Evolutionary conservation across 2,329 filamentous ascomycete genomes (phyloP), one percentile per base, ranked within the genome.

Genomic region (Claviceps fusiformis): DNA sequence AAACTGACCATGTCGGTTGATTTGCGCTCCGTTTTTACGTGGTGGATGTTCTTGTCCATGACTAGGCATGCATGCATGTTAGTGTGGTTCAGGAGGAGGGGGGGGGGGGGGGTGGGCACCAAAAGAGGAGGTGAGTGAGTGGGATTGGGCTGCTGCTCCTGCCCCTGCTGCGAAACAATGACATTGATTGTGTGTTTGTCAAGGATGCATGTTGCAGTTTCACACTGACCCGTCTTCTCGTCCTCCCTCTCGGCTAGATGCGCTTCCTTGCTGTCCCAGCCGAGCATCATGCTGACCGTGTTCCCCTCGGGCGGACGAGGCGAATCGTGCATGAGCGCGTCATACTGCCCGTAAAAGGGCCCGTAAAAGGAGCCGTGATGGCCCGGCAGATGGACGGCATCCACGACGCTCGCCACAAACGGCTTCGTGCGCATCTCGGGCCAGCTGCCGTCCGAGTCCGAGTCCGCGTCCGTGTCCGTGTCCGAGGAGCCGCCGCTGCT

Each of bases 231-330:
- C 54, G 64, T 68, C 10, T 62, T 68, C 10, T 62, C 64, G 17
- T 62, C 61, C 29, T 62, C 66, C 35, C 63, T 65, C 54, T 70
- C 61, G 17, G 65, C 62, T 37, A 69, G 45, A 59, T 73, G 71
- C 24, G 66, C 70, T 44, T 69, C 68, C 58, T 64, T 69, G 57
- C 65, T 69, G 19, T 73, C 69, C 71, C 71, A 73, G 5, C 71
- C 71, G 43, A 72, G 56, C 29, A 73, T 56, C 56, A 70, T 59
- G 54, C 65, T 61, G 15, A 64, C 67, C 13, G 67, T 65, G 37
- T 61, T 62, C 3, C 64, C 67, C 50, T 64, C 61, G 29, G 66
- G 61, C 11, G 62, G 59, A 17, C 62, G 60, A 19, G 64, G 64
- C 35, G 63, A 61, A 3, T 62, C 62, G 48, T 67, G 59, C 2